Conservation (phyloP, 768 basidiomycete genomes). For the Xerocomellus dryophilus region DNA sequence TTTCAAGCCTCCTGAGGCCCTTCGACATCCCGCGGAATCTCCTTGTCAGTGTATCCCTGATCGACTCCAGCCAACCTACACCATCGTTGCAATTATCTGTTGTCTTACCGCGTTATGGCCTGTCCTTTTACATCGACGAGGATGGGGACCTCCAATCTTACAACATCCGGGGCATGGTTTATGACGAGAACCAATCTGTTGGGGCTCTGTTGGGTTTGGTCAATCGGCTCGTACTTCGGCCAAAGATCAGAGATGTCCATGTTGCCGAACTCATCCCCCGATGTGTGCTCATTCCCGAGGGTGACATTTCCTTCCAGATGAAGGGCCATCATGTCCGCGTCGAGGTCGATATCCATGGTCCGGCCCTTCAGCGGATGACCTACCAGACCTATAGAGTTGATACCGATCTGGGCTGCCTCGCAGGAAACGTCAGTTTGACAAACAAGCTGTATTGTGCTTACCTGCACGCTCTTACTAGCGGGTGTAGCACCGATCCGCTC, state of each 20-base stretch:
- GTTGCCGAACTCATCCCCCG: slow-evolving; percentile 10
- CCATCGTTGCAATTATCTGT: slow-evolving; percentile 22
- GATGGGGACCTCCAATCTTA: slow-evolving; percentile 36
- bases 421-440: slow-evolving; percentile 24
- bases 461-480: slow-evolving; percentile 45
- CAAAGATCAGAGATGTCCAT: neutral
- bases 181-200: slow-evolving; percentile 40
- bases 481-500: slow-evolving; percentile 43
- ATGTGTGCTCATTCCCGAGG: slow-evolving; percentile 41
- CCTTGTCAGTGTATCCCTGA: slow-evolving; percentile 13
- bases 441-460: slow-evolving; percentile 38
- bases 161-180: slow-evolving; percentile 41
- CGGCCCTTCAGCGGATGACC: neutral
- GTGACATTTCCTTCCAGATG: slow-evolving; percentile 17
- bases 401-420: slow-evolving; percentile 29
- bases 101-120: slow-evolving; percentile 38
- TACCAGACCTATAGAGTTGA: slow-evolving; percentile 34
- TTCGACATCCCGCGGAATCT: slow-evolving; percentile 26
- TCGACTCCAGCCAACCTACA: neutral
- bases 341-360: slow-evolving; percentile 1
- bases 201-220: slow-evolving; percentile 45
- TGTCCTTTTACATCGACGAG: slow-evolving; percentile 40
- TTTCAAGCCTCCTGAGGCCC: slow-evolving; percentile 22
- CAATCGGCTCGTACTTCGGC: slow-evolving; percentile 40
- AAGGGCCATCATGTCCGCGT: slow-evolving; percentile 19